These are phyloP conservation scores for Phyllosticta paracitricarpa DNA, from an alignment of 2,329 filamentous ascomycete genomes.

Conservation along the genomic window DNA sequence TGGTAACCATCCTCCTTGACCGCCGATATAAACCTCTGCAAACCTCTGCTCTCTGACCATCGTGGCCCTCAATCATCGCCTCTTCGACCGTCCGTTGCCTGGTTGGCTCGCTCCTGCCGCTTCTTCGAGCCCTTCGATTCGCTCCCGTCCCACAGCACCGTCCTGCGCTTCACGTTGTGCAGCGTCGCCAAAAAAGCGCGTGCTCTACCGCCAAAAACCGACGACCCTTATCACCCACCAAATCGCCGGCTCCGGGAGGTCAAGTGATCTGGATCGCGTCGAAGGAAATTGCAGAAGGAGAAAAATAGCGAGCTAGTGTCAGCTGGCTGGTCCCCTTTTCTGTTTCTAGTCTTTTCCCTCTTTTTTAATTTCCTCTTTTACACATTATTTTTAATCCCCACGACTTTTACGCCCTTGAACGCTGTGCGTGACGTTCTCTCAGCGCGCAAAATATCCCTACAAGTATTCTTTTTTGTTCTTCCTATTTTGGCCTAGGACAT, in stretches of 20 bases:
- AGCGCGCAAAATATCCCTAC: not conserved
- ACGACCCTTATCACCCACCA: not conserved
- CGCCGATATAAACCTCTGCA: not conserved
- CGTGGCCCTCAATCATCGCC: not conserved
- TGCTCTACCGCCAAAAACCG: not conserved
- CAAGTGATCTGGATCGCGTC: not conserved
- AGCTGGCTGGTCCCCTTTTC: not conserved
- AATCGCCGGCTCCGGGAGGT: not conserved
- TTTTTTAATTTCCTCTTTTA: not conserved
- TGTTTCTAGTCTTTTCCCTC: not conserved
- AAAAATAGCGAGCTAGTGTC: not conserved
- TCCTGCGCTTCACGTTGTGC: not conserved
- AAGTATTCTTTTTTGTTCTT: not conserved
- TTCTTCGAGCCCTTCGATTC: not conserved
- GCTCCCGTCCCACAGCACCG: not conserved
- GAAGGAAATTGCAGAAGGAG: not conserved
- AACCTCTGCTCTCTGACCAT: not conserved
- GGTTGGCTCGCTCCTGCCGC: not conserved
- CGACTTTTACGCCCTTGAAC: not conserved
- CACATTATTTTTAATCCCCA: not conserved
- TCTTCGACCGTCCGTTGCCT: not conserved
- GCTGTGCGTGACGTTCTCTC: not conserved
- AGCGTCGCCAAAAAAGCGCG: not conserved
- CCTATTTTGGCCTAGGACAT: not conserved
- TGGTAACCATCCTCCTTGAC: not conserved